Evolutionary conservation across 2,329 filamentous ascomycete genomes (phyloP), one percentile per base, ranked within the genome.

Genomic region (Scopulariopsis brevicaulis): DNA sequence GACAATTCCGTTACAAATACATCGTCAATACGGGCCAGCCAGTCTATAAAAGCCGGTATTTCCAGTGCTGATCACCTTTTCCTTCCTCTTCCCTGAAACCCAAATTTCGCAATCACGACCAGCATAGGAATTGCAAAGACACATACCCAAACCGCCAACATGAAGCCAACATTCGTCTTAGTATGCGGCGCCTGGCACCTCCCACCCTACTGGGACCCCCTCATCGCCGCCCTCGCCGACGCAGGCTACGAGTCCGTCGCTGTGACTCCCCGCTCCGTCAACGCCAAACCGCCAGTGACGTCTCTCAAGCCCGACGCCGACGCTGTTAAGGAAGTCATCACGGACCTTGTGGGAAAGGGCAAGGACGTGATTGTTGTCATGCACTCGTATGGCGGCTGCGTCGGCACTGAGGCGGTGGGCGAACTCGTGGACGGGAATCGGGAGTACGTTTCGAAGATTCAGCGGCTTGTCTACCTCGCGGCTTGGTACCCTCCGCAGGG

Each of bases 341-440:
- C 22, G 7, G 22, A 43, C 15, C 50, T 51, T n/a, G 10, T 64
- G 1, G 60, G 64, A 6, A 54, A 56, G 1, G 64, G 60, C 1
- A 65, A 60, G 10, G 63, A 65, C 3, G 55, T 65, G 12, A 43
- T 64, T 2, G 5, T 66, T 0, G 7, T 65, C 34, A 63, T 62
- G 62, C 64, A 66, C 56, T 65, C 64, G 1, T 66, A 65, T 6
- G 64, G 64, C 3, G 64, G 63, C 0, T 53, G 58, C 2, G 60
- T 62, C 2, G 64, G 63, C 0, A 60, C 59, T 3, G 62, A 60
- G 4, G 62, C 64, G 1, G 61, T 40, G 6, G 56, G 56, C 4
- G 20, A 28, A 6, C 18, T 53, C 32, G 28, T 43, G 11, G n/a
- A 18, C 32, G 35, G 32, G n/a, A 37, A 57, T 28, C 56, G 48